phyloP scores from a whole-genome alignment of 2,329 filamentous ascomycete genomes.

The Colletotrichum endophyticum region DNA sequence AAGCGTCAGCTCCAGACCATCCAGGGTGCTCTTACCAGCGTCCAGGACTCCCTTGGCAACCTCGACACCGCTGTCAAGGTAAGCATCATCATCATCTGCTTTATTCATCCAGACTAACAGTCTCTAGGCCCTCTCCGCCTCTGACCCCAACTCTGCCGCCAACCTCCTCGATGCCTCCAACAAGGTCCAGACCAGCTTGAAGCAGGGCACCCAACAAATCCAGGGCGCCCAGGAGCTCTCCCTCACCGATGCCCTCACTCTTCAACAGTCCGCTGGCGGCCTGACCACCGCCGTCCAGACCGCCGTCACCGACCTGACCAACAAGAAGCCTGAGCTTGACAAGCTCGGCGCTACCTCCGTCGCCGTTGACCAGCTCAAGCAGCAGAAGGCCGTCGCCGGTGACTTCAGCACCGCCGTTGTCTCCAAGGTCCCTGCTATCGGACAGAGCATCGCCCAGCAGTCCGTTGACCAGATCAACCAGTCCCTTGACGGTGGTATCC shows the following conservation, averaged over 20 bases:
- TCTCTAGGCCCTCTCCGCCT: slow-evolving; percentile 36
- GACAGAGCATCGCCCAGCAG: slow-evolving; percentile 30
- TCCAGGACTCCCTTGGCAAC: slow-evolving; percentile 65
- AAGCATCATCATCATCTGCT: accelerated
- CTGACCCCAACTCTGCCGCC: slow-evolving; percentile 53
- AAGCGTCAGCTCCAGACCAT: slow-evolving; percentile 56
- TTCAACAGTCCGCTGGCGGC: slow-evolving; percentile 23
- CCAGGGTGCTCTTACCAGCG: slow-evolving; percentile 62
- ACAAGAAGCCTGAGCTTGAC: slow-evolving; percentile 30
- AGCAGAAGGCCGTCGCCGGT: slow-evolving; percentile 24
- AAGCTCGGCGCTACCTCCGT: slow-evolving; percentile 28
- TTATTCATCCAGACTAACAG: not conserved
- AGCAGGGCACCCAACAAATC: slow-evolving; percentile 29
- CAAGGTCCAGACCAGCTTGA: slow-evolving; percentile 21
- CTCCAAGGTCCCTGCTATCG: slow-evolving; percentile 30
- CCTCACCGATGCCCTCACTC: slow-evolving; percentile 25
- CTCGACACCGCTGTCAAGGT: slow-evolving; percentile 33
- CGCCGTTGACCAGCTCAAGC: slow-evolving; percentile 26
- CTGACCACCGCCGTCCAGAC: slow-evolving; percentile 26
- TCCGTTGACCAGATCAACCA: slow-evolving; percentile 27
- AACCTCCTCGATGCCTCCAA: slow-evolving; percentile 31
- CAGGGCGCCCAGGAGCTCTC: slow-evolving; percentile 27
- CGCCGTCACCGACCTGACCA: slow-evolving; percentile 23
- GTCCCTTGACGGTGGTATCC: slow-evolving; percentile 25
- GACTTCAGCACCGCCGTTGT: slow-evolving; percentile 29